These are phyloP conservation scores for Clavispora phyllophila DNA, from an alignment of 805 yeast genomes.

Conservation along the genomic window DNA sequence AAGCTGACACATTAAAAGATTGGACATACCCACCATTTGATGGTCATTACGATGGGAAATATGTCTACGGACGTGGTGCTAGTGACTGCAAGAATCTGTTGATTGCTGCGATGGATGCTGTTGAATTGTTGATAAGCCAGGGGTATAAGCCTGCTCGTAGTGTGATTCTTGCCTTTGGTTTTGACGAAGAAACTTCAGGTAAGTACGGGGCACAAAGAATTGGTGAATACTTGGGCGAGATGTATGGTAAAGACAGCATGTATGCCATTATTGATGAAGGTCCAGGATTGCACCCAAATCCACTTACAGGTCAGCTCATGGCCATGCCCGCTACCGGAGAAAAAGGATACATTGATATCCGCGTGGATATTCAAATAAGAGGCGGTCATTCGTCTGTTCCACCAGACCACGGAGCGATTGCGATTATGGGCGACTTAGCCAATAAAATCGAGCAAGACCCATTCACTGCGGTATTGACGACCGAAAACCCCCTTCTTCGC, in stretches of 20 bases:
- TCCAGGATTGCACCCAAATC: conserved; percentile 10
- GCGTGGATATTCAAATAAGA: conserved; percentile 41
- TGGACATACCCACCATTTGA: conserved; percentile 5
- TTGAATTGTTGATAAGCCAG: conserved; percentile 10
- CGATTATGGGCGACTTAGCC: conserved; percentile 59
- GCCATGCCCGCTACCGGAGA: conserved; percentile 15
- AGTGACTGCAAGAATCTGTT: conserved; percentile 3
- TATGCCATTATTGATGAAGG: conserved; percentile 18
- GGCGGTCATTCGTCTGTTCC: conserved; percentile 86
- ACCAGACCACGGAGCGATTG: conserved; percentile 77
- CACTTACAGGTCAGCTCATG: conserved; percentile 7
- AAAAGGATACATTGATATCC: conserved; percentile 13
- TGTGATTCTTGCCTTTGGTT: conserved; percentile 12
- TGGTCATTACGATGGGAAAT: conserved; percentile 2
- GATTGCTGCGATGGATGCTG: conserved; percentile 4
- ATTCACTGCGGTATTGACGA: conserved; percentile 41
- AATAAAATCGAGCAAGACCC: conserved; percentile 53
- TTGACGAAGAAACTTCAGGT: conserved; percentile 17
- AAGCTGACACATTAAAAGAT: conserved; percentile 1
- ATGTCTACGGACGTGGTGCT: conserved; percentile 1
- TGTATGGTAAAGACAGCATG: conserved; percentile 6
- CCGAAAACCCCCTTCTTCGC: conserved; percentile 55
- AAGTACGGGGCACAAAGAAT: conserved; percentile 8
- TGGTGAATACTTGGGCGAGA: conserved; percentile 8
- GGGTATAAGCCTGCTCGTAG: conserved; percentile 11